phyloP scores from a whole-genome alignment of 2,329 filamentous ascomycete genomes.

The Escovopsis weberi region DNA sequence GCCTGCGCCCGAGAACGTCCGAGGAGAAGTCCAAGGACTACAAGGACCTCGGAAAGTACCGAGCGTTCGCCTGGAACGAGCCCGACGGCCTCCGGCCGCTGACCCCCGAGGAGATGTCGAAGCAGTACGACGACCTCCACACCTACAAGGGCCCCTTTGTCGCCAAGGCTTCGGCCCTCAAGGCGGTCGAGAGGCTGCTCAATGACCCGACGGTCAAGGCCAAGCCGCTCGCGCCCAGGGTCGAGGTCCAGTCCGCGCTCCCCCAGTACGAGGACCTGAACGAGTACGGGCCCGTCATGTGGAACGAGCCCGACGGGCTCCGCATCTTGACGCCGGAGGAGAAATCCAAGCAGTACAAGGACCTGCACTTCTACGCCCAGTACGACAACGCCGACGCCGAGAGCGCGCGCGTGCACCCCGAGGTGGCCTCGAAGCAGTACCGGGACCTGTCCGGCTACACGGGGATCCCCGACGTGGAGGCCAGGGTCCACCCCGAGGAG shows the following conservation, averaged over 20 bases:
- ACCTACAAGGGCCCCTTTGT: conserved; percentile 21
- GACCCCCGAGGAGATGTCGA: conserved; percentile 16
- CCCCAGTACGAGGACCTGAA: conserved; percentile 27
- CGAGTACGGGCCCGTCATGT: conserved; percentile 22
- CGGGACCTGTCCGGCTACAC: conserved; percentile 21
- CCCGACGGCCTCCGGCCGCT: conserved; percentile 15
- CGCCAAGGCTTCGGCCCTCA: conserved; percentile 16
- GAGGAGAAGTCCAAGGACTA: conserved; percentile 24
- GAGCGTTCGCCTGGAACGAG: conserved; percentile 16
- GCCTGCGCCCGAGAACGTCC: conserved; percentile 14
- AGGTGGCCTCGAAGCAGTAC: conserved; percentile 24
- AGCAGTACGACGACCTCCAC: conserved; percentile 21
- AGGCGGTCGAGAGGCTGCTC: conserved; percentile 15
- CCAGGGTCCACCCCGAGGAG: conserved; percentile 18
- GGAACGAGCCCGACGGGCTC: conserved; percentile 27
- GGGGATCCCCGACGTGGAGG: conserved; percentile 8
- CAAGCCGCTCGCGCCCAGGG: conserved; percentile 21
- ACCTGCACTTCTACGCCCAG: conserved; percentile 21
- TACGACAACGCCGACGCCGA: conserved; percentile 15
- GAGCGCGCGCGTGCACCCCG: conserved; percentile 14
- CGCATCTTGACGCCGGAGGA: conserved; percentile 18
- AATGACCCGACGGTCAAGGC: conserved; percentile 19
- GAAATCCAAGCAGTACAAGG: conserved; percentile 24
- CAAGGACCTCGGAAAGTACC: conserved; percentile 27
- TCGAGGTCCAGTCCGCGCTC: conserved; percentile 16